Base-by-base conservation (phyloP, 148 eudicot genomes). In the Oxyria digyna region DNA sequence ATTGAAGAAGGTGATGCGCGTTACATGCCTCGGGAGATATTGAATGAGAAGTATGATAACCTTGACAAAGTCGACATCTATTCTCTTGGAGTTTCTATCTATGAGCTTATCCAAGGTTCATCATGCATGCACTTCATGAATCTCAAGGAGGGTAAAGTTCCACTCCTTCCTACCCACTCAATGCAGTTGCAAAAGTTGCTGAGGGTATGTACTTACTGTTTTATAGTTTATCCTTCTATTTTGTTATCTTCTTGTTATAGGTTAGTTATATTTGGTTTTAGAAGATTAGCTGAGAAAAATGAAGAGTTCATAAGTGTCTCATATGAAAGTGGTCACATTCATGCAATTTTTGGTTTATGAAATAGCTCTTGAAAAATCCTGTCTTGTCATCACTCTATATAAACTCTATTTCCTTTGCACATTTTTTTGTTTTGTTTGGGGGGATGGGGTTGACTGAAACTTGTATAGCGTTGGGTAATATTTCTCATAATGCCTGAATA, bases 1-100 rank as follows among this genome's bases (percentile, higher is more conserved):
- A 80, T 93, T 73, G 98, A 93, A 76, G 98, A 93, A 72, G 98
- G 98, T 4, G 98, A 93, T 83, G 96, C 96, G 32, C 91, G 88
- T 42, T 93, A 93, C 72, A 89, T 93, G 95, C 95, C 98, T 76
- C 91, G 81, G 73, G 98, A 93, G 75, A 89, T 87, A 62, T 78
- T 93, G 71, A 93, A 93, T 68, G 98, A 89, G 78, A 82, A 82
- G 42, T 86, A 83, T 73, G 95, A 93, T 85, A 74, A 86, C 77
- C 96, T 93, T 38, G 96, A 93, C 64, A 93, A 87, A 76, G 98
- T 93, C 66, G 98, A 93, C 73, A 85, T 93, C 43, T 93, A 85
- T 81, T 93, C 96, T 21, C 62, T 93, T 29, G 98, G 98, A 40
- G 88, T 78, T 54, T 72, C 96, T 38, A 80, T 93, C 20, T 93